A percentile compares a stretch with the other conserved stretches of the same genome.
Evolutionary conservation across 805 yeast genomes (phyloP).

Genomic region (Candida ascalaphidarum): DNA sequence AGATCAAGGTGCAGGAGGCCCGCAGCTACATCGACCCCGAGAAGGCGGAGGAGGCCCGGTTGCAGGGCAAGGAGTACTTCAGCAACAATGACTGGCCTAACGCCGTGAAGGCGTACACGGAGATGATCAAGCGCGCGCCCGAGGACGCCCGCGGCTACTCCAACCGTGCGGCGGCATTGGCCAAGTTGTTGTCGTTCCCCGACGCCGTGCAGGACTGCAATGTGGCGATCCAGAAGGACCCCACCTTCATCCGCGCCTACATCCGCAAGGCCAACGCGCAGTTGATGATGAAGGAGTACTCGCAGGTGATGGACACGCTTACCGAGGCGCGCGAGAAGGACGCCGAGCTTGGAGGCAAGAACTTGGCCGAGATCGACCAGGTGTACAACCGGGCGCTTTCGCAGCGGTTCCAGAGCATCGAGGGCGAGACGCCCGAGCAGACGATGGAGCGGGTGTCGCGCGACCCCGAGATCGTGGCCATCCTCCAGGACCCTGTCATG

Average conservation of each 20-base stretch:
- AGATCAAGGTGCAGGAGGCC: conserved; percentile 69
- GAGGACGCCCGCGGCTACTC: conserved; percentile 94
- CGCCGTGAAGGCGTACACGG: conserved; percentile 90
- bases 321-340: conserved; percentile 73
- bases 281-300: conserved; percentile 81
- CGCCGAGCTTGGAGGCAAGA: conserved; percentile 50
- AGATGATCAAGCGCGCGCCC: conserved; percentile 96
- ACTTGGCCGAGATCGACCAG: conserved; percentile 71
- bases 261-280: conserved; percentile 94
- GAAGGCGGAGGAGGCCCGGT: conserved; percentile 92
- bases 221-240: conserved; percentile 80
- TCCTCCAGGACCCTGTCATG: conserved; percentile 93
- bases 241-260: conserved; percentile 86
- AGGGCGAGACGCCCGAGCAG: conserved; percentile 90
- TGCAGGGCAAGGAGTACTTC: conserved; percentile 84
- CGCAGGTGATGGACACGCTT: conserved; percentile 74
- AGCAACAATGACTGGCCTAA: conserved; percentile 92
- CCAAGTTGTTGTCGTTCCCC: conserved; percentile 94
- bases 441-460: conserved; percentile 82
- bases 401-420: conserved; percentile 73
- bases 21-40: conserved; percentile 79
- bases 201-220: conserved; percentile 93
- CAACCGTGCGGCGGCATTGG: conserved; percentile 94
- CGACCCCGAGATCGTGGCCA: conserved; percentile 90
- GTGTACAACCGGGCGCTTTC: conserved; percentile 68